Evolutionary conservation across 768 basidiomycete species (phyloP).

Genomic region (Thelephora ganbajun): DNA sequence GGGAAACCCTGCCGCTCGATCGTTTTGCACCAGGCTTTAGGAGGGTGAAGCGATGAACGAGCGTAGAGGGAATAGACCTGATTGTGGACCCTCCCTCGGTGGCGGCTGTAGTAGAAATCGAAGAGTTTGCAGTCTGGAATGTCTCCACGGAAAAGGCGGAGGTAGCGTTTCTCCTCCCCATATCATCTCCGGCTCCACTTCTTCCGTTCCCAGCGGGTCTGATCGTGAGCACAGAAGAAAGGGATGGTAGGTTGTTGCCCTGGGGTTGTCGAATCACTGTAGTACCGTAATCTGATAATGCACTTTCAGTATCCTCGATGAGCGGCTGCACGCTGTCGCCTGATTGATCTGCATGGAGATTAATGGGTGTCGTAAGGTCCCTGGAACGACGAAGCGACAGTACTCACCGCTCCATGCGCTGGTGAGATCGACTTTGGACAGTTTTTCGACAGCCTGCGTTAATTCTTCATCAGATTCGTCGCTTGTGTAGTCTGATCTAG

Average conservation of each 20-base stretch:
- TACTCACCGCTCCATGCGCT: slow-evolving; percentile 34
- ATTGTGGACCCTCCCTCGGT: slow-evolving; percentile 71
- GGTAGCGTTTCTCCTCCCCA: slow-evolving; percentile 8
- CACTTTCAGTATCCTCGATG: slow-evolving; percentile 28
- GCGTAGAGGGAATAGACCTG: slow-evolving; percentile 30
- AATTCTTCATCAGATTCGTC: slow-evolving; percentile 58
- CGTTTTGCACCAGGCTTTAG: slow-evolving; percentile 68
- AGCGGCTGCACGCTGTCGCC: slow-evolving; percentile 41
- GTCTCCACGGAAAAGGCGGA: slow-evolving; percentile 48
- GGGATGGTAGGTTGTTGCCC: slow-evolving; percentile 31
- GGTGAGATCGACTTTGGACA: slow-evolving; percentile 36
- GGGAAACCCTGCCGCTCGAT: slow-evolving; percentile 19
- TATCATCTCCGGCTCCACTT: slow-evolving; percentile 1
- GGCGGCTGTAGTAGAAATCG: slow-evolving; percentile 43
- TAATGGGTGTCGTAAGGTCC: slow-evolving; percentile 2
- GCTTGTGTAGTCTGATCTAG: slow-evolving; percentile 20
- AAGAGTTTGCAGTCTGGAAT: slow-evolving; percentile 48
- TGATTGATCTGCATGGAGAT: slow-evolving; percentile 18
- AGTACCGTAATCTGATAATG: slow-evolving; percentile 52
- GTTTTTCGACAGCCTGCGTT: slow-evolving; percentile 39
- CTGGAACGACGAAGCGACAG: slow-evolving; percentile 6
- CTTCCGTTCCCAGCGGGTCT: slow-evolving; percentile 33
- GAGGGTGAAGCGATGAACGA: slow-evolving; percentile 78
- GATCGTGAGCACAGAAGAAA: slow-evolving; percentile 66
- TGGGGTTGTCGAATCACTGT: slow-evolving; percentile 39